Base-by-base conservation (phyloP, 2,329 filamentous ascomycete species). In the Torrubiella hemipterigena region DNA sequence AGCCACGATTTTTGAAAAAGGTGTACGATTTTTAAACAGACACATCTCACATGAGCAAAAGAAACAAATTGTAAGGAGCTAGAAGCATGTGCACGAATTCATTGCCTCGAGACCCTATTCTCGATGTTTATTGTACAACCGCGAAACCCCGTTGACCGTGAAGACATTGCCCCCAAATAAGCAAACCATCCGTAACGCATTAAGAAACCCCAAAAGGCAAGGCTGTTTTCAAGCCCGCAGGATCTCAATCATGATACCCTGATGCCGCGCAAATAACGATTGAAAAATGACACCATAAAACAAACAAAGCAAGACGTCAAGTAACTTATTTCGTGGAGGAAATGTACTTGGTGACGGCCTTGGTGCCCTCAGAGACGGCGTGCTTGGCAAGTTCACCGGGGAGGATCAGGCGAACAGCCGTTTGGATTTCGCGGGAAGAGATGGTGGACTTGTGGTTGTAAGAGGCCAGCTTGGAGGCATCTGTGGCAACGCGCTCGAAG, bases 401-500 rank as follows among this genome's bases (percentile, higher is more conserved):
- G 33, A 98, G 81, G 66, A 98, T 98, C 41, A 98, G 78, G 47
- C 91, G 82, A 50, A 98, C 91, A 49, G 91, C 95, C 50, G 91
- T 98, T 76, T 98, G 91, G 58, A 98, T 98, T 70, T 98, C 91
- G 56, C 91, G 82, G 47, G 91, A 96, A 33, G 89, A 96, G 67
- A 98, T 98, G 59, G 91, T 98, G 31, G 89, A 96, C 77, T 98
- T 98, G 82, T 96, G 98, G 81, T 98, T 98, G 76, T 98, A 98
- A 43, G 91, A 91, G 49, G 91, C 91, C 40, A 98, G 81, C 81
- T 98, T 98, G 59, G 85, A 94, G 31, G 91, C 91, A 68, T 98
- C 91, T 37, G 91, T 95, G 44, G 91, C 91, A 49, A 98, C 89
- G 51, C 91, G 87, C 80, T 98, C 91, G 62, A 98, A 98, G 61